phyloP scores from a whole-genome alignment of 179 eudicot genomes.

The Heliamphora pulchella region DNA sequence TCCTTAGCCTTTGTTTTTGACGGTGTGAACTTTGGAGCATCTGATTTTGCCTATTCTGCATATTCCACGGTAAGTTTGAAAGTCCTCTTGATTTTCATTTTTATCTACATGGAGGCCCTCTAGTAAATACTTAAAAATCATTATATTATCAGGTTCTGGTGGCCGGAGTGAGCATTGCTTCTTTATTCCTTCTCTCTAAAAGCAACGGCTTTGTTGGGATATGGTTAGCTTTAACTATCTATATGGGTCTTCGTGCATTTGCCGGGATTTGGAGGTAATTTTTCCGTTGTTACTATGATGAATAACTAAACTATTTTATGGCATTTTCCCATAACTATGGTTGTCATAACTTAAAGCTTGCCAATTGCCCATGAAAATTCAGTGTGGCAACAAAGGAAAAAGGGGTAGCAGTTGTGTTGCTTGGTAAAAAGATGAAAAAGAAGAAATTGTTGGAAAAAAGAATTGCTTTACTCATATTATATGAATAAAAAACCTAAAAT shows the following conservation, averaged over 20 bases:
- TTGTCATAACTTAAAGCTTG: neutral
- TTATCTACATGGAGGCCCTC: neutral
- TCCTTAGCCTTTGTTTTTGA: conserved; percentile 83
- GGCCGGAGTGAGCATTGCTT: conserved; percentile 53
- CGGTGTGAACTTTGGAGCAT: conserved; percentile 91
- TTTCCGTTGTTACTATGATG: neutral
- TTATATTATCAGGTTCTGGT: conserved; percentile 53
- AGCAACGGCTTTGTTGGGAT: conserved; percentile 73
- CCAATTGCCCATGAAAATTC: too few species aligned
- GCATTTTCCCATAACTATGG: neutral
- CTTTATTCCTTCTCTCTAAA: conserved; percentile 51
- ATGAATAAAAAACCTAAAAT: too few species aligned
- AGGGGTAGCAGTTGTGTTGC: too few species aligned
- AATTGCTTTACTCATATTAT: too few species aligned
- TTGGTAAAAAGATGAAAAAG: too few species aligned
- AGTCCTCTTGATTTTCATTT: too few species aligned
- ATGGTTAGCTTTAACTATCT: conserved; percentile 80
- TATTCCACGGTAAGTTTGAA: conserved; percentile 85
- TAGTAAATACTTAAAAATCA: neutral
- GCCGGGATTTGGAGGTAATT: conserved; percentile 96
- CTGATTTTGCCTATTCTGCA: conserved; percentile 92
- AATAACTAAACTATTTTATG: neutral
- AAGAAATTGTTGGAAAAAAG: too few species aligned
- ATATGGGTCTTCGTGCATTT: conserved; percentile 73
- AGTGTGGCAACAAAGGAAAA: too few species aligned